Conservation (phyloP, 2,329 filamentous ascomycete species). For the Epicoccum nigrum region DNA sequence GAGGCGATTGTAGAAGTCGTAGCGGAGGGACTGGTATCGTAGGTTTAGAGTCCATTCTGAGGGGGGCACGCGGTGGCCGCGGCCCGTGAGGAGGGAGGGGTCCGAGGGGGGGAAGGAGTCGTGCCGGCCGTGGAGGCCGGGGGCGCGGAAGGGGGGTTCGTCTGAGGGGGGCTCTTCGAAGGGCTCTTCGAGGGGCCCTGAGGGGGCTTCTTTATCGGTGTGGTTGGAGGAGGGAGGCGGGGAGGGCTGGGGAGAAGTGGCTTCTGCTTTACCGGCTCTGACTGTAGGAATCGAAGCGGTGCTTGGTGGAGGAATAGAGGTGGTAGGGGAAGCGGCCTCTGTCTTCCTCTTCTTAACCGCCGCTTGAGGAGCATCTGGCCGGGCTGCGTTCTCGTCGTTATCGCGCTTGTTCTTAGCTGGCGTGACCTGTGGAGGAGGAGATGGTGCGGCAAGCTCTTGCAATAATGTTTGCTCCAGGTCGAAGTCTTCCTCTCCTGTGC, state of each 20-base stretch:
- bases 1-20: not conserved
- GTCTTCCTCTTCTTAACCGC: not conserved
- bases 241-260: not conserved
- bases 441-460: too few species aligned
- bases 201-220: too few species aligned
- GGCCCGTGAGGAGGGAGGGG: slow-evolving; percentile 22
- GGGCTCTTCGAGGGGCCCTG: too few species aligned
- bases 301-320: too few species aligned
- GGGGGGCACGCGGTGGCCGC: slow-evolving; percentile 29
- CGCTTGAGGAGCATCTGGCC: too few species aligned
- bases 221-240: not conserved
- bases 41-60: slow-evolving; percentile 11
- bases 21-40: slow-evolving; percentile 4
- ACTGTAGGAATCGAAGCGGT: too few species aligned
- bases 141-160: slow-evolving; percentile 27
- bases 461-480: too few species aligned
- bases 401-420: slow-evolving; percentile 12
- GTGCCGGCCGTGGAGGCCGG: slow-evolving; percentile 28
- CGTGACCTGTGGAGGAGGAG: too few species aligned
- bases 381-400: slow-evolving; percentile 3
- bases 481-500: too few species aligned
- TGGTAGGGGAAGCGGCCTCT: not conserved
- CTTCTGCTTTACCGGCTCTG: too few species aligned
- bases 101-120: slow-evolving; percentile 29
- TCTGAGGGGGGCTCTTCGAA: too few species aligned